Evolutionary conservation across 306 rosid species (phyloP).

Genomic region (Neltuma alba): DNA sequence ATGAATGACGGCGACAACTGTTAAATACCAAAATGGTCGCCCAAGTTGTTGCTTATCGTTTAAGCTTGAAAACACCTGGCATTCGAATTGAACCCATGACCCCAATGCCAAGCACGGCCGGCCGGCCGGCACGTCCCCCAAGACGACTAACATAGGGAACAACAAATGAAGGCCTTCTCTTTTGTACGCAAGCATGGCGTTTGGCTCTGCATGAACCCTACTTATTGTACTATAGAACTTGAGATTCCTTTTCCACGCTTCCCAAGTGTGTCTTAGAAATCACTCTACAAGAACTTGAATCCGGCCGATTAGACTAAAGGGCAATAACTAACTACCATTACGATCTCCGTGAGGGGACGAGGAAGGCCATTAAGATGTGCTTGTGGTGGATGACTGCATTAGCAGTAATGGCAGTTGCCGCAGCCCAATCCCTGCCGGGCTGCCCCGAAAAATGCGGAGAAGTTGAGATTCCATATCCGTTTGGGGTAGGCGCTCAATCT

Average conservation of each 20-base stretch:
- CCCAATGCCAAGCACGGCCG: neutral
- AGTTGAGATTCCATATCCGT: slow-evolving; percentile 50
- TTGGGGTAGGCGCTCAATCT: slow-evolving; percentile 29
- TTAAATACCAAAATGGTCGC: neutral
- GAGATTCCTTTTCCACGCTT: neutral
- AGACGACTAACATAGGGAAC: neutral
- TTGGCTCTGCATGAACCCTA: neutral
- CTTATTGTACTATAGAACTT: neutral
- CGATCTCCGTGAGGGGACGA: neutral
- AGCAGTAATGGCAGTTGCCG: neutral
- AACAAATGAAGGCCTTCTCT: neutral
- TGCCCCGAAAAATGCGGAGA: slow-evolving; percentile 39
- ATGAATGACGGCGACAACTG: neutral
- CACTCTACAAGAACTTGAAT: neutral
- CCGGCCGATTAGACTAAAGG: neutral
- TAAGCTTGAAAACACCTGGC: neutral
- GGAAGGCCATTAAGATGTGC: neutral
- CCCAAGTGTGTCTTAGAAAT: neutral
- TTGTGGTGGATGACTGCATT: neutral
- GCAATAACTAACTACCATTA: neutral
- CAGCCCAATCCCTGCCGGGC: slow-evolving; percentile 17
- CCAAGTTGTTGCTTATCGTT: neutral
- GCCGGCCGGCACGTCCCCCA: neutral
- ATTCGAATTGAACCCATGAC: neutral
- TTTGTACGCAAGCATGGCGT: neutral